A percentile compares a stretch with the other conserved stretches of the same genome.
These are phyloP conservation scores for Barnettozyma botsteinii DNA, from an alignment of 805 yeast species.

Conservation along the genomic window DNA sequence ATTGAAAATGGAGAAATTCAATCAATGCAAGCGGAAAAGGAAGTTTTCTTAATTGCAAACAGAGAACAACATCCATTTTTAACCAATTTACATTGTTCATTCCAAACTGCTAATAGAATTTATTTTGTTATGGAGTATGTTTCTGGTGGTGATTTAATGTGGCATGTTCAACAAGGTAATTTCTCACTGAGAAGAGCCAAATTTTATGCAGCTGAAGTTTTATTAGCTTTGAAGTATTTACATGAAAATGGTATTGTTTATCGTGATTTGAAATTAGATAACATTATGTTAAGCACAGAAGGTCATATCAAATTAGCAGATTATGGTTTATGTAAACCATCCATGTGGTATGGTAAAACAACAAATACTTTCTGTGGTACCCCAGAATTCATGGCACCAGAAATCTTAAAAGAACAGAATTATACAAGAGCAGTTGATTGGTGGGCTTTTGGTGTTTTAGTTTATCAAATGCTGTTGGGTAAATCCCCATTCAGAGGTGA, in stretches of 20 bases:
- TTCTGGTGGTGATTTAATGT: constrained; percentile 98
- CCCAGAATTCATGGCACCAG: constrained; percentile 99
- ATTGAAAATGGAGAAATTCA: constrained; percentile 95
- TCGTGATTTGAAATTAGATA: constrained; percentile 94
- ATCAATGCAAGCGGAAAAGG: constrained; percentile 88
- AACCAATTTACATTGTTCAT: constrained; percentile 85
- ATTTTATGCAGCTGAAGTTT: constrained; percentile 95
- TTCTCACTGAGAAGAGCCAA: constrained; percentile 90
- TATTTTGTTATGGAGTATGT: constrained; percentile 98
- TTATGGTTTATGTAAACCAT: constrained; percentile 95
- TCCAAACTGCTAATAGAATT: constrained; percentile 95
- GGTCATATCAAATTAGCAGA: constrained; percentile 98
- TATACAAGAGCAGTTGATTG: constrained; percentile 95
- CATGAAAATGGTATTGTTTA: constrained; percentile 95
- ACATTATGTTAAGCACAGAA: constrained; percentile 77
- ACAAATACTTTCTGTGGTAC: constrained; percentile 98
- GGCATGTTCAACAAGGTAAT: constrained; percentile 94
- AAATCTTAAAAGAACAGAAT: constrained; percentile 85
- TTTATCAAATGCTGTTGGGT: constrained; percentile 93
- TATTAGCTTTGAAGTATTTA: constrained; percentile 83
- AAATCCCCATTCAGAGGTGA: constrained; percentile 98
- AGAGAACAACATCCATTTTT: constrained; percentile 89
- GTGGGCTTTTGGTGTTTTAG: constrained; percentile 99
- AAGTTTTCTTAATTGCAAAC: constrained; percentile 81
- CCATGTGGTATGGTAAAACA: constrained; percentile 77